Evolutionary conservation across 1,139 yeast species (phyloP).

Genomic region (Pichia sp.): DNA sequence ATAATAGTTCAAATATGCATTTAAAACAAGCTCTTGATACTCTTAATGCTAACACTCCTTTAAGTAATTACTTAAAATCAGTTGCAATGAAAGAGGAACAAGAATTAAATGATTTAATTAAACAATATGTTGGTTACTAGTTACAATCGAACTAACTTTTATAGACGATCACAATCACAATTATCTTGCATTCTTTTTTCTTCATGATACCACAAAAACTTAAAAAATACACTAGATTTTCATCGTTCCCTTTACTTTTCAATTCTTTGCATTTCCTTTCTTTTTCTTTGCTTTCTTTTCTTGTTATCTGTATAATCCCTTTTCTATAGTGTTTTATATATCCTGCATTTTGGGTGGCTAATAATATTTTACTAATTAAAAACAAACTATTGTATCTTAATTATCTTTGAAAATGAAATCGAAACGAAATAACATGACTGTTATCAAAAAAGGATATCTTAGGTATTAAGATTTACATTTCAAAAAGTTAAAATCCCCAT

Average conservation of each 20-base stretch:
- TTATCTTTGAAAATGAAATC: no score
- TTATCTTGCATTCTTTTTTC: neutral
- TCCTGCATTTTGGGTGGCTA: neutral
- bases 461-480: neutral
- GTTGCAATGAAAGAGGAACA: slow-evolving; percentile 29
- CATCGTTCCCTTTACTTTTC: neutral
- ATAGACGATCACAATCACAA: no score
- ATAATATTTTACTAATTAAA: neutral
- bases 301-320: neutral
- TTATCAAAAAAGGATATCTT: neutral
- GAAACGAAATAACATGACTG: no score
- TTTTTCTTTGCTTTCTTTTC: neutral
- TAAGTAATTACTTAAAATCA: slow-evolving; percentile 24
- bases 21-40: slow-evolving; percentile 7
- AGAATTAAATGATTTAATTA: slow-evolving; percentile 27
- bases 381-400: neutral
- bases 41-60: slow-evolving; percentile 13
- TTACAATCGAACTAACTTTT: neutral
- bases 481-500: neutral
- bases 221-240: neutral
- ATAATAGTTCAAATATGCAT: neutral
- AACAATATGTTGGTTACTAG: slow-evolving; percentile 26
- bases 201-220: neutral
- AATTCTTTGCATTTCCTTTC: neutral
- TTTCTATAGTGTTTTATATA: neutral